These are phyloP conservation scores for Helianthus annuus DNA, from an alignment of 129 eudicot species.

Conservation along the genomic window DNA sequence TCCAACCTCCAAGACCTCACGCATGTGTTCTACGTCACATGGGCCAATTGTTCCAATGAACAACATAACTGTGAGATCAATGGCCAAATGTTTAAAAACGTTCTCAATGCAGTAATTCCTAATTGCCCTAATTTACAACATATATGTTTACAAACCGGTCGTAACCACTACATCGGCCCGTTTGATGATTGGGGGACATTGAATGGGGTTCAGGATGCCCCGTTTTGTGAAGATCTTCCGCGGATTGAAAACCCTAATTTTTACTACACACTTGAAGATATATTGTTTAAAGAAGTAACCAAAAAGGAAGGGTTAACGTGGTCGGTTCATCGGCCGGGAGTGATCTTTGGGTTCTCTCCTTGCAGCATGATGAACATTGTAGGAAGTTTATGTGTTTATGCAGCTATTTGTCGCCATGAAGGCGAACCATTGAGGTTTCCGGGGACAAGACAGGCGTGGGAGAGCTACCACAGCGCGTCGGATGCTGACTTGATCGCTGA, in stretches of 20 bases:
- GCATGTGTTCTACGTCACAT: no score
- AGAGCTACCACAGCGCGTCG: slow-evolving; percentile 42
- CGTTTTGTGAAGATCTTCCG: no score
- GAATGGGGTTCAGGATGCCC: no score
- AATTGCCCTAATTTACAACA: no score
- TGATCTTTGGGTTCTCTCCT: slow-evolving; percentile 61
- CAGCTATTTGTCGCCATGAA: slow-evolving; percentile 61
- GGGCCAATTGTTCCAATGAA: no score
- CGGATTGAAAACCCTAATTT: slow-evolving; percentile 30
- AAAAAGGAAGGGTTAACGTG: slow-evolving; percentile 50
- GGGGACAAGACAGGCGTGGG: slow-evolving; percentile 58
- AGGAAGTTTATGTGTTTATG: slow-evolving; percentile 54
- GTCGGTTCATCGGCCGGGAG: slow-evolving; percentile 59
- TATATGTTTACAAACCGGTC: no score
- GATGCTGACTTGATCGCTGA: slow-evolving; percentile 70
- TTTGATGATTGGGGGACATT: no score
- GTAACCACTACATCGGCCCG: no score
- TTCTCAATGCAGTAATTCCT: no score
- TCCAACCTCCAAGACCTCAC: no score
- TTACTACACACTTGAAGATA: slow-evolving; percentile 59
- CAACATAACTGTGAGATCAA: no score
- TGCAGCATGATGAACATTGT: slow-evolving; percentile 51
- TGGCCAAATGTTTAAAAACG: no score
- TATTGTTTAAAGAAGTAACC: slow-evolving; percentile 37
- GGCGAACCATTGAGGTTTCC: slow-evolving; percentile 47